Base-by-base conservation (phyloP, 768 basidiomycete genomes). In the Tephrocybe sp. region DNA sequence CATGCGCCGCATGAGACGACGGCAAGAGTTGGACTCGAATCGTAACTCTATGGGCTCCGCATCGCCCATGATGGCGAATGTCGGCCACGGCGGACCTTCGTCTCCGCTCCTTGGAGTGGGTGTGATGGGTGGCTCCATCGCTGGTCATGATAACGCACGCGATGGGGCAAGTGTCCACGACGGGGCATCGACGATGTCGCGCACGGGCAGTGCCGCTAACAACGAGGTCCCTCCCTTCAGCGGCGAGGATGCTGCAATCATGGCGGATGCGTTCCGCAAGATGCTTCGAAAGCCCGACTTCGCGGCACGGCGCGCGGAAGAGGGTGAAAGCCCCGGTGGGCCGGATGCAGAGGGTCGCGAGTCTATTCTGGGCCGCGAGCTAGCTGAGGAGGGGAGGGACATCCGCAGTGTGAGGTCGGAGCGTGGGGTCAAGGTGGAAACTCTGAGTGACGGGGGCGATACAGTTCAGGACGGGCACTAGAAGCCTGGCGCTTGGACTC, bases 211-310 rank as follows among this genome's bases (percentile, higher is more conserved):
- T 34, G 73, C 77, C 41, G 81, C 83, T 47, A 84, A 85, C 50
- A 72, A 81, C 48, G 73, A 81, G 37, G 88, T 81, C 10, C n/a
- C n/a, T n/a, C 86, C 84, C 9, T 87, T 94, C 69, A 86, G 85
- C 39, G 85, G 83, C 17, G 85, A 88, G 18, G 93, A 96, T 68
- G 93, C 93, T 47, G 90, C 90, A 33, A 89, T 93, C 65, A 90
- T 95, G 84, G 92, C 93, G 34, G 86, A 92, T 72, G 93, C 93
- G 5, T 96, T 95, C 71, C 77, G 93, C 61, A 84, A 88, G 66
- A 89, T 88, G 57, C 73, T 96, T 62, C 79, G 93, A 65, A 93
- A 93, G 66, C 93, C 93, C 9, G 91, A 92, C 64, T 95, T 94
- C 67, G 78, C 85, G n/a, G 80, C 68, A 17, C 65, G 76, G 48